phyloP scores from a whole-genome alignment of 805 yeast genomes.

The Metschnikowia cerradonensis region DNA sequence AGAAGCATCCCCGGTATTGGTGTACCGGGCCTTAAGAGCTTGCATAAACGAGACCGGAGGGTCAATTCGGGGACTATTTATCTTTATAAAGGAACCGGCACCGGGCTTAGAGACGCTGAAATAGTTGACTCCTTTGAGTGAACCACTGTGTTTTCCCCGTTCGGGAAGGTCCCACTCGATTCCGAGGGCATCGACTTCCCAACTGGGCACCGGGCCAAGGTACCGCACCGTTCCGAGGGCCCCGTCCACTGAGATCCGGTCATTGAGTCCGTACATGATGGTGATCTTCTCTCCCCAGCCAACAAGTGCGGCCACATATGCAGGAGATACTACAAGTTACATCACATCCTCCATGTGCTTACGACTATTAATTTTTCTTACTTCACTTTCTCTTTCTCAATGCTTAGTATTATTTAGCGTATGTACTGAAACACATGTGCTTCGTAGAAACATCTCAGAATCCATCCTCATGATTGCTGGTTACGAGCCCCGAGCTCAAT shows the following conservation, averaged over 20 bases:
- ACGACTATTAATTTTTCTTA: too few species aligned
- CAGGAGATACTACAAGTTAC: not conserved
- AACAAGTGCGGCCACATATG: not conserved
- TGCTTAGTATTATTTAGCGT: not conserved
- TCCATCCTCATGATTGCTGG: too few species aligned
- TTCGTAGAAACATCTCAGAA: too few species aligned
- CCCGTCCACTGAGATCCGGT: constrained; percentile 30
- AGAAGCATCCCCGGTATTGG: constrained; percentile 19
- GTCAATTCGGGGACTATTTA: constrained; percentile 31
- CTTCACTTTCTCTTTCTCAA: not conserved
- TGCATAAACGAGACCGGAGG: constrained; percentile 33
- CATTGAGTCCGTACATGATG: constrained; percentile 1
- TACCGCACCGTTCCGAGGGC: constrained; percentile 60
- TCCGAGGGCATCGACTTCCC: constrained; percentile 65
- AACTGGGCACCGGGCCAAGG: constrained; percentile 54
- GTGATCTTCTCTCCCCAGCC: not conserved
- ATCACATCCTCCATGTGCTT: too few species aligned
- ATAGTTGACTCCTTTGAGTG: constrained; percentile 48
- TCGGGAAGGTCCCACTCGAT: constrained; percentile 78
- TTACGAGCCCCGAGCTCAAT: not conserved
- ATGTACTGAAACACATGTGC: too few species aligned
- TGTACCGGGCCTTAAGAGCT: constrained; percentile 52
- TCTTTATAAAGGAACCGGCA: constrained; percentile 64
- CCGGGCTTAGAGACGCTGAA: constrained; percentile 41
- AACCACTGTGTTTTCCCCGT: constrained; percentile 75